phyloP scores from a whole-genome alignment of 164 flowering plant species.

The Pachysandra terminalis region DNA sequence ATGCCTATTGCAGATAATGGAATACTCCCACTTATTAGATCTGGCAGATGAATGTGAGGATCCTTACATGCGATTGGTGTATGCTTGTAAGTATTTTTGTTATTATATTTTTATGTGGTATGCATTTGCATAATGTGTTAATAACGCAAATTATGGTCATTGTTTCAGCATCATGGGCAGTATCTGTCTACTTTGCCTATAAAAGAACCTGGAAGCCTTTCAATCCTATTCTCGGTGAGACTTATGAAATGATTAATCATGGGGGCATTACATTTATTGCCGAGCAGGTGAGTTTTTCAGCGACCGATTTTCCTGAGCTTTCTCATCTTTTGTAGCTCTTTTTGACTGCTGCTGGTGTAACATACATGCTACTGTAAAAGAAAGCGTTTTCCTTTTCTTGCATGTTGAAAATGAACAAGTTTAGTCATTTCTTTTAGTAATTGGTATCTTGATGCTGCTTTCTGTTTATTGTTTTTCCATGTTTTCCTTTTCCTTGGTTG shows the following conservation, averaged over 20 bases:
- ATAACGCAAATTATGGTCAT: background rate
- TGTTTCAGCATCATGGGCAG: slow-evolving; percentile 76
- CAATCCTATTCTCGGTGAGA: slow-evolving; percentile 89
- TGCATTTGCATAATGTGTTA: background rate
- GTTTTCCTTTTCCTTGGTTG: background rate
- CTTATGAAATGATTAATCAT: slow-evolving; percentile 79
- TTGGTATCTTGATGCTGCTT: background rate
- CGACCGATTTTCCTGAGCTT: background rate
- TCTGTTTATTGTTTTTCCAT: background rate
- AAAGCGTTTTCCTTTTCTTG: background rate
- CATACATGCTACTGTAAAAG: background rate
- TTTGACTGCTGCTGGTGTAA: background rate
- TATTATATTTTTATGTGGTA: background rate
- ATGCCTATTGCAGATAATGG: slow-evolving; percentile 66
- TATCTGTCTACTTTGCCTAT: slow-evolving; percentile 74
- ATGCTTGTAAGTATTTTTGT: slow-evolving; percentile 51
- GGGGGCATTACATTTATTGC: slow-evolving; percentile 66
- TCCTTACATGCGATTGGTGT: slow-evolving; percentile 84
- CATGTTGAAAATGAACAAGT: background rate
- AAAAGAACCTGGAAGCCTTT: slow-evolving; percentile 92
- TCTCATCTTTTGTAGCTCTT: background rate
- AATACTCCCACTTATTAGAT: slow-evolving; percentile 78
- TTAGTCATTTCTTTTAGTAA: no score
- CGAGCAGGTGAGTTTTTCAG: slow-evolving; percentile 58
- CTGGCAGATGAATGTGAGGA: slow-evolving; percentile 87